Evolutionary conservation across 352 stramenopile genomes (phyloP).

Genomic region (Globisporangium recalcitrans): DNA sequence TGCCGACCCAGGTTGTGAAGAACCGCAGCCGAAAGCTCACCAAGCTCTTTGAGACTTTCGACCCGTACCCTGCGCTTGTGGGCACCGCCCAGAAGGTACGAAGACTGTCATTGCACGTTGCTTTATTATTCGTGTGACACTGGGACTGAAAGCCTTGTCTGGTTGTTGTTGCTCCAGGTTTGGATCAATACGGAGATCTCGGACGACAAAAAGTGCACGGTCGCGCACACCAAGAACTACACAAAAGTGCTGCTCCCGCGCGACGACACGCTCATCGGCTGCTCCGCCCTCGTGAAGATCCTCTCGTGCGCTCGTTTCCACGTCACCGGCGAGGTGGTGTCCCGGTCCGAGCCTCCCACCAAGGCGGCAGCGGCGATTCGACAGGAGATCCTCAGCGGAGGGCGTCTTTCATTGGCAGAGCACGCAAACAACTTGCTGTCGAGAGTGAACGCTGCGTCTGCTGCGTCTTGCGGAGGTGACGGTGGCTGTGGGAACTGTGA

Average conservation of each 20-base stretch:
- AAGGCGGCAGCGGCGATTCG: conserved; percentile 42
- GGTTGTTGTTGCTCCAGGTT: conserved; percentile 16
- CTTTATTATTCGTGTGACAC: no score
- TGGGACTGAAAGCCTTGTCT: no score
- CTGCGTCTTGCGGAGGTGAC: conserved; percentile 27
- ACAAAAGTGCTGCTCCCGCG: conserved; percentile 86
- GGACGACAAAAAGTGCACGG: conserved; percentile 67
- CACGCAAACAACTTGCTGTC: conserved; percentile 21
- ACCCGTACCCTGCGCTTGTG: conserved; percentile 72
- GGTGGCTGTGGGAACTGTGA: conserved; percentile 17
- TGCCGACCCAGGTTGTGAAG: conserved; percentile 87
- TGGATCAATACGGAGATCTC: conserved; percentile 85
- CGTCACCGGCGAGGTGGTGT: conserved; percentile 58
- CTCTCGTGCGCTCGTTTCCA: conserved; percentile 63
- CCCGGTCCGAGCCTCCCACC: conserved; percentile 49
- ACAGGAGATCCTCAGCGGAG: conserved; percentile 40
- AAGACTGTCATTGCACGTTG: no score
- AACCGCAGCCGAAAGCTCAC: conserved; percentile 81
- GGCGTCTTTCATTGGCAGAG: conserved; percentile 26
- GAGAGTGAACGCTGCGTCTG: conserved; percentile 21
- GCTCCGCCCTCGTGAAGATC: conserved; percentile 57
- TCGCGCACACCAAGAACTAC: conserved; percentile 91
- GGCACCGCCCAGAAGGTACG: conserved; percentile 36
- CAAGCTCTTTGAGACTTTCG: conserved; percentile 81
- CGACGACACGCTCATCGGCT: conserved; percentile 73